phyloP scores from a whole-genome alignment of 1,284 basidiomycete genomes.

The Puccinia polysora region DNA sequence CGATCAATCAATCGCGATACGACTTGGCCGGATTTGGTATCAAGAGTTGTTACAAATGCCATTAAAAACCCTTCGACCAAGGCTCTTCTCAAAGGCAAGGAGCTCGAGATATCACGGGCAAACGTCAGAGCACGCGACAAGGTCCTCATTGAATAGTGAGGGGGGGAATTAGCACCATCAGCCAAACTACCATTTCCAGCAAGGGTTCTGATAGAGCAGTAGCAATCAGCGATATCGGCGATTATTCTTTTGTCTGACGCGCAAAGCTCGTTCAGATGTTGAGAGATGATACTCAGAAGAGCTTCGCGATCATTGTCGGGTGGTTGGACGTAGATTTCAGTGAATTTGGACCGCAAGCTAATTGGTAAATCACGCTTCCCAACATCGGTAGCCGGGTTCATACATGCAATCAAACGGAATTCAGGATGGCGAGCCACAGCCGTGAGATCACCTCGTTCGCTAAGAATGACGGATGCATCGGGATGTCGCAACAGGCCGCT shows the following conservation, averaged over 20 bases:
- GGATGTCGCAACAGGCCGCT: slow-evolving; percentile 79
- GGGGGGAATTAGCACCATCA: slow-evolving; percentile 89
- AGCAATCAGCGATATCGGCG: slow-evolving; percentile 88
- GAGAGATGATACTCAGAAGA: slow-evolving; percentile 75
- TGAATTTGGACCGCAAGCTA: slow-evolving; percentile 84
- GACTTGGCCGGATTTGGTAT: slow-evolving; percentile 66
- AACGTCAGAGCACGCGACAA: slow-evolving; percentile 86
- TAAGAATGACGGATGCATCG: slow-evolving; percentile 81
- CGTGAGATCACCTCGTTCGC: slow-evolving; percentile 87
- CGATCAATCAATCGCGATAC: slow-evolving; percentile 69
- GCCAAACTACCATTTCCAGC: slow-evolving; percentile 76
- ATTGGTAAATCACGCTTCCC: slow-evolving; percentile 95
- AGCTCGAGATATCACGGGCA: slow-evolving; percentile 71
- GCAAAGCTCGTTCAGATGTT: slow-evolving; percentile 81
- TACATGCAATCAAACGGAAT: slow-evolving; percentile 95
- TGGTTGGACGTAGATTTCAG: slow-evolving; percentile 88
- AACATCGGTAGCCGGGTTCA: slow-evolving; percentile 99
- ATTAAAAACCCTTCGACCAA: slow-evolving; percentile 95
- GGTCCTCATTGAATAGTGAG: slow-evolving; percentile 96
- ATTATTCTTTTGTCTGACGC: slow-evolving; percentile 82
- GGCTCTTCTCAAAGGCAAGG: slow-evolving; percentile 71
- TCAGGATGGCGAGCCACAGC: slow-evolving; percentile 85
- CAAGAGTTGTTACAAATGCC: slow-evolving; percentile 94
- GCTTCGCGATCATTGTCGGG: slow-evolving; percentile 91
- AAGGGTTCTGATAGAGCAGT: slow-evolving; percentile 73